A percentile compares a stretch with the other conserved stretches of the same genome.
Conservation (phyloP, 2,329 filamentous ascomycete species). For the Penicillium janthinellum region DNA sequence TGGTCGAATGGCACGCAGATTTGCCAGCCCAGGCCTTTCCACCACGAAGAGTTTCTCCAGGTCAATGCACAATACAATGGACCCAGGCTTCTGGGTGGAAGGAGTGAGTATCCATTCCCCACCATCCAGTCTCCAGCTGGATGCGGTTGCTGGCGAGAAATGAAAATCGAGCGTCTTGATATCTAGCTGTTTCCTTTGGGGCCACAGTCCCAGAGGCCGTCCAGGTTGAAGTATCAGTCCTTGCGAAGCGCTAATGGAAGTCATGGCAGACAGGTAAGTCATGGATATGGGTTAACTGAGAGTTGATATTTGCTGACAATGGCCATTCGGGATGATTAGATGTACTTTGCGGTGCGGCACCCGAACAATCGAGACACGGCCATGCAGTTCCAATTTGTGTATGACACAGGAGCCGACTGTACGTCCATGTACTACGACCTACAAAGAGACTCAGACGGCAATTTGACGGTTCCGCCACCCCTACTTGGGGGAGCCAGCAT, state of each 20-base stretch:
- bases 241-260: no score
- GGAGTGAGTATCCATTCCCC: background rate
- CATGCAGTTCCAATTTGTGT: background rate
- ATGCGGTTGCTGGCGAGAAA: background rate
- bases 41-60: background rate
- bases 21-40: conserved; percentile 5
- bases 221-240: no score
- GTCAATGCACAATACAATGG: background rate
- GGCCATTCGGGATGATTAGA: background rate
- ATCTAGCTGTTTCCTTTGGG: background rate
- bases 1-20: conserved; percentile 4
- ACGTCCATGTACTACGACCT: background rate
- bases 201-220: background rate
- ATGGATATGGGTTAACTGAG: background rate
- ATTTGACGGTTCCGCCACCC: background rate
- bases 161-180: background rate
- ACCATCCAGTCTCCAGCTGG: no score
- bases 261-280: background rate
- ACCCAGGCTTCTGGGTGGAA: conserved; percentile 8
- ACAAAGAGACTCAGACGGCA: background rate
- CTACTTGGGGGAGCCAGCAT: background rate
- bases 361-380: background rate
- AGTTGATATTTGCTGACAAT: background rate
- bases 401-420: background rate
- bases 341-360: background rate